Conservation (phyloP, 176 grass and related monocot genomes). For the Cymbopogon citratus region DNA sequence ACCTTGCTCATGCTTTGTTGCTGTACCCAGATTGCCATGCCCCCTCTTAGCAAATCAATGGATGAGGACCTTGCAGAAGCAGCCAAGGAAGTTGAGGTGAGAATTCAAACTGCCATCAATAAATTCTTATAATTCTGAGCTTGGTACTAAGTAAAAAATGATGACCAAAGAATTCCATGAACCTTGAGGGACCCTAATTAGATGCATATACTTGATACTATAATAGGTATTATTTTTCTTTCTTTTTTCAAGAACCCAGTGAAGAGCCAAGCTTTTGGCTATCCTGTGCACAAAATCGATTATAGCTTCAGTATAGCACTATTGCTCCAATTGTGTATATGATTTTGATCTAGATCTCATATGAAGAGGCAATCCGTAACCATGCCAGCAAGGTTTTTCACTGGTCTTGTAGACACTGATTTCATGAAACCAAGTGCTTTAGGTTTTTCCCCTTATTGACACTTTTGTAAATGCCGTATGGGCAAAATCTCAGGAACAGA, state of each 20-base stretch:
- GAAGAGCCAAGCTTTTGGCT: too few relatives aligned
- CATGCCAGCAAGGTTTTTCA: not conserved
- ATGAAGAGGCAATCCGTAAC: not conserved
- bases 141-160: not conserved
- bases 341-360: not conserved
- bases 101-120: not conserved
- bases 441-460: not conserved
- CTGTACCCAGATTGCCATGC: constrained; percentile 54
- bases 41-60: constrained; percentile 66
- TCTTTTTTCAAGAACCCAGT: too few relatives aligned
- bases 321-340: not conserved
- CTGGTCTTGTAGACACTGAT: not conserved
- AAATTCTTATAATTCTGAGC: not conserved
- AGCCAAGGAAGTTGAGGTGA: constrained; percentile 74
- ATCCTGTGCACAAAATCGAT: not conserved
- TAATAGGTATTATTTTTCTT: too few relatives aligned
- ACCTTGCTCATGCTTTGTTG: not conserved
- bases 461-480: not conserved
- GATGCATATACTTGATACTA: not conserved
- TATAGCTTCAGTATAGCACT: not conserved
- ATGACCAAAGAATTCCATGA: not conserved
- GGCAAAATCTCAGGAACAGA: constrained; percentile 52
- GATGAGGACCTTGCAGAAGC: constrained; percentile 91
- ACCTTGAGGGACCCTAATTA: not conserved
- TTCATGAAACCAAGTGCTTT: not conserved